Evolutionary conservation across 140 eudicot genomes (phyloP).

Genomic region (Stevia rebaudiana): DNA sequence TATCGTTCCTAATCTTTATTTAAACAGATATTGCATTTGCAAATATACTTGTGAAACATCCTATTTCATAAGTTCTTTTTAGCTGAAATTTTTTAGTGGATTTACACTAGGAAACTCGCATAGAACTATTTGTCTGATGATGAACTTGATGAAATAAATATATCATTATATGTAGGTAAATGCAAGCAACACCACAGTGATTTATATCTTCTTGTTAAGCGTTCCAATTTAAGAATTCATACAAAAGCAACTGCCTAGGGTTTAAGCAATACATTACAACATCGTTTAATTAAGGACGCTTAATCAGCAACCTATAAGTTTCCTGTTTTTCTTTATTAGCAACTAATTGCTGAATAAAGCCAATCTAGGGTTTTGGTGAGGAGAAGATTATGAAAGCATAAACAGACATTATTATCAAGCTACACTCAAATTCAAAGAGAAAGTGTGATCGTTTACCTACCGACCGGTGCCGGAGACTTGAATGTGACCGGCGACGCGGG

Average conservation of each 20-base stretch:
- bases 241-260: slow-evolving; percentile 1
- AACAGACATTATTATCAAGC: slow-evolving; percentile 9
- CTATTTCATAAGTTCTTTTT: background rate
- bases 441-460: slow-evolving; percentile 14
- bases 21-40: background rate
- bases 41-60: slow-evolving; percentile 1
- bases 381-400: background rate
- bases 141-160: background rate
- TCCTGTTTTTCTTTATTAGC: background rate
- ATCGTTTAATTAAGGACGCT: background rate
- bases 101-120: background rate
- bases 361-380: slow-evolving; percentile 23
- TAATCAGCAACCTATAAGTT: background rate
- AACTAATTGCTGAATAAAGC: background rate
- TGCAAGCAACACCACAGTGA: background rate
- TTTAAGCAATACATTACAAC: background rate
- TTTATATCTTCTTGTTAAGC: background rate
- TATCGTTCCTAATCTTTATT: background rate
- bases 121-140: background rate
- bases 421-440: background rate
- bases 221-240: background rate
- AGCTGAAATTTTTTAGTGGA: background rate
- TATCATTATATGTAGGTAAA: background rate
- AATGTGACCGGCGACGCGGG: background rate
- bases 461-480: slow-evolving; percentile 8